Evolutionary conservation across 23 red algal genomes (phyloP).

Genomic region (Chondrus crispus): DNA sequence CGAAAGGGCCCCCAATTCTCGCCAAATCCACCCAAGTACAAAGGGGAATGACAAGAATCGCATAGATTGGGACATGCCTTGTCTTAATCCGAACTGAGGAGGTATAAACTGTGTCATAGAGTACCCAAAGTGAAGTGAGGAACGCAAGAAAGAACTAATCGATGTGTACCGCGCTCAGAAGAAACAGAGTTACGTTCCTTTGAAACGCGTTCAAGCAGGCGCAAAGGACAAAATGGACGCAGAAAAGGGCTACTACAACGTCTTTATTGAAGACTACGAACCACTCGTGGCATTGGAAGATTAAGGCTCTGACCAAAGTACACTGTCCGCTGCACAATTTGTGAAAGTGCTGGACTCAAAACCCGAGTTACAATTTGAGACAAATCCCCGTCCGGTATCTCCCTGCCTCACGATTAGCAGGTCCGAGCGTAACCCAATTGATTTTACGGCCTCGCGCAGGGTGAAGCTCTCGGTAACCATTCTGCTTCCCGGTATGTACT

Average conservation of each 20-base stretch:
- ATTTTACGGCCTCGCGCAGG: neutral
- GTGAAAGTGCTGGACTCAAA: neutral
- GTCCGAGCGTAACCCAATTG: neutral
- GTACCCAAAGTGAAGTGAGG: neutral
- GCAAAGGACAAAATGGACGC: neutral
- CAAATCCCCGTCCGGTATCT: neutral
- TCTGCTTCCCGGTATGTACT: no score
- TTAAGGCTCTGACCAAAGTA: neutral
- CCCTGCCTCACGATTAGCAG: neutral
- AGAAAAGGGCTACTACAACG: neutral
- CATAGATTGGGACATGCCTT: neutral
- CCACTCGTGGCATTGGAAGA: neutral
- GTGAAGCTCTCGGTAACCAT: neutral
- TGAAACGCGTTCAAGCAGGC: neutral
- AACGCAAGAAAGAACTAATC: neutral
- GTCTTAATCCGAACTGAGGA: neutral
- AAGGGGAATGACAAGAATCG: neutral
- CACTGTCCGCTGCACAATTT: neutral
- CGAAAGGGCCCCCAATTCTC: no score
- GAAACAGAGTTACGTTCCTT: neutral
- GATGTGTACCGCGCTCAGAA: neutral
- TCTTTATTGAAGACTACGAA: neutral
- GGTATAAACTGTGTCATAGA: neutral
- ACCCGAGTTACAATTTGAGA: neutral
- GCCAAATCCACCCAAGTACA: no score